Evolutionary conservation across 495 filamentous ascomycete genomes (phyloP).

Genomic region (Penicillium coffeae): DNA sequence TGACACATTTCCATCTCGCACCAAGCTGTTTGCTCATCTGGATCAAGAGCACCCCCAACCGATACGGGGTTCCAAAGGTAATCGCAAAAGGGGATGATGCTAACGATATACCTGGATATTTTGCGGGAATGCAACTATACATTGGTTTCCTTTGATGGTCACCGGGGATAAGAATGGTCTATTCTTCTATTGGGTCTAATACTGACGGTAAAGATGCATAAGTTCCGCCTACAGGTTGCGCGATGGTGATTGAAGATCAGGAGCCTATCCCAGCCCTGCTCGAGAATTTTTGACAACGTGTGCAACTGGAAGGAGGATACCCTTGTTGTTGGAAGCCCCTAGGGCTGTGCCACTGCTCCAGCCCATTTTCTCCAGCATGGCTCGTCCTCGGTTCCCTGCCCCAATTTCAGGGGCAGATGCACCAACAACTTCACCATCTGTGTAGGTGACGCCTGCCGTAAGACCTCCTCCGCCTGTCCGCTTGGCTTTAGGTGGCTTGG

Average conservation of each 20-base stretch:
- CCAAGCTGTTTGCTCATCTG: constrained; percentile 70
- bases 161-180: no score
- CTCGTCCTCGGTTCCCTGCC: constrained; percentile 74
- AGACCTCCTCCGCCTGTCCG: constrained; percentile 31
- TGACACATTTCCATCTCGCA: constrained; percentile 60
- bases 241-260: no score
- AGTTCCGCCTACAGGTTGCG: no score
- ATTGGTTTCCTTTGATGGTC: no score
- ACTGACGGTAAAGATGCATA: no score
- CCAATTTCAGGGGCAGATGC: constrained; percentile 80
- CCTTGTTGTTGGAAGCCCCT: constrained; percentile 80
- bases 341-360: constrained; percentile 86
- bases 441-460: constrained; percentile 53
- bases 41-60: constrained; percentile 43
- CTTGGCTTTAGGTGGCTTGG: constrained; percentile 26
- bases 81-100: constrained; percentile 21
- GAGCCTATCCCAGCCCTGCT: constrained; percentile 70
- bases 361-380: constrained; percentile 96
- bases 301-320: constrained; percentile 79
- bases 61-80: constrained; percentile 45
- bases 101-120: not conserved
- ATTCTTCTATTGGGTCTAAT: no score
- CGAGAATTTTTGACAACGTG: constrained; percentile 84
- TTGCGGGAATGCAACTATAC: no score
- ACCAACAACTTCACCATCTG: constrained; percentile 89